These are phyloP conservation scores for Corylus avellana DNA, from an alignment of 306 rosid genomes.

Conservation along the genomic window DNA sequence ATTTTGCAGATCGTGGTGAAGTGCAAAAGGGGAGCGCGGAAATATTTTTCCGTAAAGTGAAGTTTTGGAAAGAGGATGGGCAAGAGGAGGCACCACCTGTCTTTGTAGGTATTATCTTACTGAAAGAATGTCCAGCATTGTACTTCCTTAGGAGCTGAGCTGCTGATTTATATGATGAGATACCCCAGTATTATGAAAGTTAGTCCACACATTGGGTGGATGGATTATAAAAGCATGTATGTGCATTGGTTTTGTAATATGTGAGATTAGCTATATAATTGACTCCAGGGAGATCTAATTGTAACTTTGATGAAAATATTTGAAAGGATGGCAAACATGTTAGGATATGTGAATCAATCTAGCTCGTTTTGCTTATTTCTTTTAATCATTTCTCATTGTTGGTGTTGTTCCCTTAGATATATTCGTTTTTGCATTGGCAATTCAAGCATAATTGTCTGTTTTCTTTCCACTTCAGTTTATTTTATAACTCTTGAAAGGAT, in stretches of 20 bases:
- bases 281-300: too few relatives aligned
- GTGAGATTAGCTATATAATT: too few relatives aligned
- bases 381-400: neutral
- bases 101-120: constrained; percentile 93
- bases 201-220: too few relatives aligned
- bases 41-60: constrained; percentile 83
- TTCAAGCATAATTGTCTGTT: neutral
- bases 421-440: neutral
- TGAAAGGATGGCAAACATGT: neutral
- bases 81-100: constrained; percentile 92
- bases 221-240: too few relatives aligned
- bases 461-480: constrained; percentile 3
- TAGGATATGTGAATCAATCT: neutral
- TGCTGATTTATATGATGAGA: neutral
- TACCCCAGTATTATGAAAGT: too few relatives aligned
- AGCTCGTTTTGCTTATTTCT: neutral
- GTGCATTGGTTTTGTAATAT: too few relatives aligned
- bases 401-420: neutral
- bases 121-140: constrained; percentile 42
- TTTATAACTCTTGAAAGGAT: neutral
- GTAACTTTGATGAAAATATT: neutral
- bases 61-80: constrained; percentile 85
- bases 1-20: constrained; percentile 72
- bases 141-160: constrained; percentile 22
- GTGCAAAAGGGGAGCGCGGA: constrained; percentile 71